Evolutionary conservation across 768 basidiomycete genomes (phyloP).

Genomic region (Sporobolomyces phaffii): DNA sequence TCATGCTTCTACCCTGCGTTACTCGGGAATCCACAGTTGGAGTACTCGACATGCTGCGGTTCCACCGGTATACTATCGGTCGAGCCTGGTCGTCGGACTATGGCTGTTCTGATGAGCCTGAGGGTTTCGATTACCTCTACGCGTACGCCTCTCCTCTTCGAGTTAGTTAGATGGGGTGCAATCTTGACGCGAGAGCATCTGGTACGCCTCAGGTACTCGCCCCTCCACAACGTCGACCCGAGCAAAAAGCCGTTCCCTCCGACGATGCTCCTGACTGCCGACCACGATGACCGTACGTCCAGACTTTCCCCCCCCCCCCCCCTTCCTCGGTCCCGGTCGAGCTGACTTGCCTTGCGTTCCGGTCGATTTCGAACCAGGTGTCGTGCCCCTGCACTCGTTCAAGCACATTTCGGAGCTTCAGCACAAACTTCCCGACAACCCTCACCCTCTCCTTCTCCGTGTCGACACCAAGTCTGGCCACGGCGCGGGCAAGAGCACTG

Average conservation of each 20-base stretch:
- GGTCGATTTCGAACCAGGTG: constrained; percentile 50
- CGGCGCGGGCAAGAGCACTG: constrained; percentile 61
- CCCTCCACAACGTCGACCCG: constrained; percentile 68
- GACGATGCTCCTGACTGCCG: constrained; percentile 52
- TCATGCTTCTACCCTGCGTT: too few relatives aligned
- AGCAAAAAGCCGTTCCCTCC: constrained; percentile 56
- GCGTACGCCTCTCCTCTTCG: neutral
- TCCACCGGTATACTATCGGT: constrained; percentile 68
- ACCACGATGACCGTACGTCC: constrained; percentile 33
- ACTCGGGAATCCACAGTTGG: too few relatives aligned
- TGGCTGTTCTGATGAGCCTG: constrained; percentile 65
- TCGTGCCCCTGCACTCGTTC: constrained; percentile 73
- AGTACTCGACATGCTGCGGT: constrained; percentile 71
- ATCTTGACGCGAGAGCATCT: neutral
- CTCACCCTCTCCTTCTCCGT: constrained; percentile 65
- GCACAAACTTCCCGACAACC: constrained; percentile 59
- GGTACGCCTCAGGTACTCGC: constrained; percentile 57
- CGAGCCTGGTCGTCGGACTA: constrained; percentile 74
- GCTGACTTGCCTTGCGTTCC: too few relatives aligned
- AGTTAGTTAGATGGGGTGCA: neutral
- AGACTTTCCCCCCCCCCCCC: neutral
- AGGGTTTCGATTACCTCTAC: constrained; percentile 77
- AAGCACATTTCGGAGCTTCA: constrained; percentile 76
- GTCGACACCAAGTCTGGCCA: constrained; percentile 61
- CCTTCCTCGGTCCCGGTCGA: neutral